Base-by-base conservation (phyloP, 2,329 filamentous ascomycete species). In the Talaromyces funiculosus region DNA sequence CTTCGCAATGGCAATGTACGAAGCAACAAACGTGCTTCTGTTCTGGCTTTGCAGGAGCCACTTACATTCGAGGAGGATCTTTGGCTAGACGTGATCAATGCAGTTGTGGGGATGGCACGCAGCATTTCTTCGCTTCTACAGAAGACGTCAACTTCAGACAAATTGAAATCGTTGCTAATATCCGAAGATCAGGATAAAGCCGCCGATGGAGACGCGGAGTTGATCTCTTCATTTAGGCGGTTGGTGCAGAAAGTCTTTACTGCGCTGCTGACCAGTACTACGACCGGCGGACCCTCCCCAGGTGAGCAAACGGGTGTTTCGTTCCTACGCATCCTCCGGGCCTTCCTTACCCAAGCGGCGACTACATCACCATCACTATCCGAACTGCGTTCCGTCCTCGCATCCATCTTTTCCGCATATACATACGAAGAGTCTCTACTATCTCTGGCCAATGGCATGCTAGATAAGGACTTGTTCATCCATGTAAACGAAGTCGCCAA, bases 361-460 rank as follows among this genome's bases (percentile, higher is more conserved):
- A 83, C 85, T 24, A 86, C 88, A 18, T 95, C 92, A 0, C 92
- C 94, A 0, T 95, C 90, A 12, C 81, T 99, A 1, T 88, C 90
- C 1, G 92, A 97, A 71, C 82, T 99, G 3, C 88, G 94, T 47
- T 84, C 85, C 6, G 92, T 97, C 0, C 83, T 99, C 1, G 81
- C 86, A 0, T 94, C 92, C 12, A 93, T 99, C 59, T 97, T 99
- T 76, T 87, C 93, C 0, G 93, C 94, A 0, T 99, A 99, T 72
- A 88, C 92, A 0, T 97, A 97, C 71, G 94, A 99, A 73, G 90
- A 93, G 72, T 92, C 90, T 0, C 90, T 99, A 16, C 82, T 99
- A 20, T 82, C 84, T 1, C 84, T 99, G 3, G 91, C 94, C 0
- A 96, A 93, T 71, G 84, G 88, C 3, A 86, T 99, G 60, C 81